Base-by-base conservation (phyloP, 495 filamentous ascomycete genomes). In the Xylaria acuta region DNA sequence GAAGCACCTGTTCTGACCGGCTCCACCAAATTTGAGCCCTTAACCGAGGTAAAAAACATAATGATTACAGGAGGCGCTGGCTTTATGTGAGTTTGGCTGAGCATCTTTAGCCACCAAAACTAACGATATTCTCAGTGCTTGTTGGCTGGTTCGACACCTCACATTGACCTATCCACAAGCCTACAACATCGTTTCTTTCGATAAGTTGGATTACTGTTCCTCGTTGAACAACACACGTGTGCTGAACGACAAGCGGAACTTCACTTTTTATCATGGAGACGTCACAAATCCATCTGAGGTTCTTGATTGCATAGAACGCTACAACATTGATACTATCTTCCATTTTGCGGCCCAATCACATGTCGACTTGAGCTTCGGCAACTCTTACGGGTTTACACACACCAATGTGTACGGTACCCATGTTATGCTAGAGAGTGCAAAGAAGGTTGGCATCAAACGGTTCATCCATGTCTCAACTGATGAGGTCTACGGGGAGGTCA, bases 301-400 rank as follows among this genome's bases (percentile, higher is more conserved):
- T 25, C 82, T 88, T 62, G 83, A 85, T 66, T 88, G 85, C 70
- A 83, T 94, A 56, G 79, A 87, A 74, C 82, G 85, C 67, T 84
- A 91, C 81, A 84, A 87, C 45, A 90, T 94, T 80, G 91, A 94
- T 79, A 91, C 90, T 47, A 86, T 94, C 59, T 88, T 94, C 75
- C 92, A 94, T 79, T 92, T 94, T 73, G 92, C 92, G 2, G 92
- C 92, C 12, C 87, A 92, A 80, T 92, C 90, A 20, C 90, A 93
- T 77, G 92, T 94, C 67, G 90, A 93, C 71, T 78, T 90, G 64
- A 90, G 87, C 71, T 93, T 94, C 73, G 88, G 88, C 40, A 91
- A 93, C 74, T 92, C 92, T 18, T 90, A 90, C 75, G 82, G 85
- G 43, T 94, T 93, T 78, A 92, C 91, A 0, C 84, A 86, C 64